phyloP scores from a whole-genome alignment of 75 land plant genomes.

The Selaginella tamariscina region DNA sequence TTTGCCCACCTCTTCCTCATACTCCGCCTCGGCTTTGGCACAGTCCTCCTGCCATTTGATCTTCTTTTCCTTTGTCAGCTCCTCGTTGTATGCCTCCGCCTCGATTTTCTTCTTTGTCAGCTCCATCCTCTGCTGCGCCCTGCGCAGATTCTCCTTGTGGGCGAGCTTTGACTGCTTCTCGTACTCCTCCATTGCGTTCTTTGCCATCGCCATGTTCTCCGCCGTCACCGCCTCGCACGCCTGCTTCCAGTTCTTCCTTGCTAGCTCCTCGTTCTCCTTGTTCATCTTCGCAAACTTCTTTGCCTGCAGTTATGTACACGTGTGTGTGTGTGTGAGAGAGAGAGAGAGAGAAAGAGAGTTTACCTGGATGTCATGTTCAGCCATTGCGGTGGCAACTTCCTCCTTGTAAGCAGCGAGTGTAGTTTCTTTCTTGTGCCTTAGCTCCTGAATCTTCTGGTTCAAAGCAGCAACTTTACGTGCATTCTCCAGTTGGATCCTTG shows the following conservation, averaged over 20 bases:
- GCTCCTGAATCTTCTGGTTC: slow-evolving; percentile 6
- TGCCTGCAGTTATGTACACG: no score
- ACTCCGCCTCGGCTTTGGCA: slow-evolving; percentile 7
- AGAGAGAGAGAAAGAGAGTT: no score
- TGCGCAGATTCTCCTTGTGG: slow-evolving; percentile 14
- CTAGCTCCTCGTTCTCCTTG: slow-evolving; percentile 13
- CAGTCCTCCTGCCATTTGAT: slow-evolving; percentile 18
- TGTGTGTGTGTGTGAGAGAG: no score
- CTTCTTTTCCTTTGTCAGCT: slow-evolving; percentile 17
- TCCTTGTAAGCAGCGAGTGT: slow-evolving; percentile 1
- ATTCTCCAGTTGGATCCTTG: not conserved
- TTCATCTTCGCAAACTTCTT: slow-evolving; percentile 11
- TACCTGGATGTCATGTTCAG: slow-evolving; percentile 20
- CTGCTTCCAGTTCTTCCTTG: slow-evolving; percentile 12
- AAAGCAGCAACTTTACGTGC: slow-evolving; percentile 6
- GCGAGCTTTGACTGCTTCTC: slow-evolving; percentile 7
- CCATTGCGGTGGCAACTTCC: slow-evolving; percentile 11
- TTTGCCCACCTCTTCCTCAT: slow-evolving; percentile 14
- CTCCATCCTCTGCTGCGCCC: slow-evolving; percentile 10
- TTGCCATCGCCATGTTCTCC: slow-evolving; percentile 9
- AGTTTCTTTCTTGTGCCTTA: slow-evolving; percentile 7
- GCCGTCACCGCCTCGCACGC: slow-evolving; percentile 9
- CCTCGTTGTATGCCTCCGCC: slow-evolving; percentile 14
- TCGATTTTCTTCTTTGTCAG: slow-evolving; percentile 8
- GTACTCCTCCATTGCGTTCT: slow-evolving; percentile 12